These are phyloP conservation scores for Capsicum chinense DNA, from an alignment of 257 asterid species.

Conservation along the genomic window DNA sequence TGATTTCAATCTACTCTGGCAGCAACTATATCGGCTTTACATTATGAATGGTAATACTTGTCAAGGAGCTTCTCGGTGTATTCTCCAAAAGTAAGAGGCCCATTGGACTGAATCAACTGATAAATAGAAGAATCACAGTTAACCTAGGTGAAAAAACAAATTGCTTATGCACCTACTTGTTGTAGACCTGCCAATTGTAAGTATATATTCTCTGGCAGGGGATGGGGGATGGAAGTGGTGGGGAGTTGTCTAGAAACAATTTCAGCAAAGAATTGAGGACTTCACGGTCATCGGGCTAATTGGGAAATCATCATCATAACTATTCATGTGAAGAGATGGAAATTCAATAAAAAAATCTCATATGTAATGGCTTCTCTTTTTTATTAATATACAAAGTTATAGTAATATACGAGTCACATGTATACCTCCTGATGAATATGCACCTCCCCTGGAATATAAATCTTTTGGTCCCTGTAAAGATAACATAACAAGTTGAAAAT, in stretches of 20 bases:
- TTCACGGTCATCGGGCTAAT: background rate
- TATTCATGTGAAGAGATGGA: background rate
- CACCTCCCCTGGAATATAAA: constrained; percentile 61
- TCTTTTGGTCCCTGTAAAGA: constrained; percentile 72
- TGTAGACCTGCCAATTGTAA: background rate
- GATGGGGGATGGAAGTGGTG: background rate
- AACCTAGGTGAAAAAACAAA: background rate
- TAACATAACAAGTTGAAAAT: constrained; percentile 26
- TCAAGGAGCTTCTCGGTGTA: constrained; percentile 84
- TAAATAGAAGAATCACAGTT: background rate
- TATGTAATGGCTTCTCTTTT: background rate
- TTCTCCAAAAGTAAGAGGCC: constrained; percentile 82
- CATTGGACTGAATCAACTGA: constrained; percentile 62
- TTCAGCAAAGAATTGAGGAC: background rate
- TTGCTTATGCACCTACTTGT: background rate
- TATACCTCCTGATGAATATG: constrained; percentile 73
- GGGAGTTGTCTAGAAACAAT: background rate
- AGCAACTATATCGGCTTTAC: constrained; percentile 29
- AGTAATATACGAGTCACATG: constrained; percentile 24
- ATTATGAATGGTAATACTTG: constrained; percentile 74
- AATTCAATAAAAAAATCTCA: background rate
- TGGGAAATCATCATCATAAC: background rate
- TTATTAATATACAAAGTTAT: too few relatives aligned
- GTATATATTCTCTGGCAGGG: background rate
- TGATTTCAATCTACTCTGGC: background rate